Percentiles rank a stretch among this genome's conserved stretches.
Evolutionary conservation across 2,329 filamentous ascomycete genomes (phyloP).

Genomic region (Aschersonia sp.): DNA sequence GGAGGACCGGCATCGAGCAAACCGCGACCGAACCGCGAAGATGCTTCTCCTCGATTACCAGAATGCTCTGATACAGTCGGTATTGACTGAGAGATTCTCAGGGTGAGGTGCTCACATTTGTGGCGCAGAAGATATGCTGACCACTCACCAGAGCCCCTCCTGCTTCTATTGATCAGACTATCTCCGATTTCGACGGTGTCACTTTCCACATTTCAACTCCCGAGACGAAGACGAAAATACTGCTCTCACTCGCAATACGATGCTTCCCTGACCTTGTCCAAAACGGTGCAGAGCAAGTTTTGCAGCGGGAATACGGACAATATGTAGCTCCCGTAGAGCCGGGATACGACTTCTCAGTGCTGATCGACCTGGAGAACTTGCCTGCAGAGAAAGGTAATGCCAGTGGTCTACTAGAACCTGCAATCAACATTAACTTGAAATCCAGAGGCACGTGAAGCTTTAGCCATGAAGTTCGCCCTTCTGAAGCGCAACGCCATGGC

Average conservation of each 20-base stretch:
- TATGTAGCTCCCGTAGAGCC: conserved; percentile 80
- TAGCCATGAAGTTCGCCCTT: conserved; percentile 76
- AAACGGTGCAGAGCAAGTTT: conserved; percentile 83
- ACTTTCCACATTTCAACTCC: conserved; percentile 98
- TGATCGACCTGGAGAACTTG: conserved; percentile 76
- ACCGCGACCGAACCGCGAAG: conserved; percentile 16
- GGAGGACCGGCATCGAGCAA: conserved; percentile 7
- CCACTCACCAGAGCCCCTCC: conserved; percentile 55
- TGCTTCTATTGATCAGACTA: conserved; percentile 87
- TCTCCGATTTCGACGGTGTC: conserved; percentile 97
- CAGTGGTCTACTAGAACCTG: too few relatives aligned
- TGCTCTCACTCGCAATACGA: conserved; percentile 87
- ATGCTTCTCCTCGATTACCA: conserved; percentile 98
- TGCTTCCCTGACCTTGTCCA: conserved; percentile 86
- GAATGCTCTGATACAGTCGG: conserved; percentile 92
- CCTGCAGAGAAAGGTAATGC: conserved; percentile 58
- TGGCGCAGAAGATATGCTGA: conserved; percentile 13
- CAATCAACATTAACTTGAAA: neutral
- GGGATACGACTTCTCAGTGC: conserved; percentile 91
- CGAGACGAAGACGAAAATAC: conserved; percentile 82
- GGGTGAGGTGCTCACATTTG: conserved; percentile 33
- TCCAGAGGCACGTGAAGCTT: conserved; percentile 66
- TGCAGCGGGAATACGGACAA: conserved; percentile 85
- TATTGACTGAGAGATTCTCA: conserved; percentile 88
- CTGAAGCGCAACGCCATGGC: conserved; percentile 98